phyloP scores from a whole-genome alignment of 129 eudicot genomes.

The Artemisia argyi region DNA sequence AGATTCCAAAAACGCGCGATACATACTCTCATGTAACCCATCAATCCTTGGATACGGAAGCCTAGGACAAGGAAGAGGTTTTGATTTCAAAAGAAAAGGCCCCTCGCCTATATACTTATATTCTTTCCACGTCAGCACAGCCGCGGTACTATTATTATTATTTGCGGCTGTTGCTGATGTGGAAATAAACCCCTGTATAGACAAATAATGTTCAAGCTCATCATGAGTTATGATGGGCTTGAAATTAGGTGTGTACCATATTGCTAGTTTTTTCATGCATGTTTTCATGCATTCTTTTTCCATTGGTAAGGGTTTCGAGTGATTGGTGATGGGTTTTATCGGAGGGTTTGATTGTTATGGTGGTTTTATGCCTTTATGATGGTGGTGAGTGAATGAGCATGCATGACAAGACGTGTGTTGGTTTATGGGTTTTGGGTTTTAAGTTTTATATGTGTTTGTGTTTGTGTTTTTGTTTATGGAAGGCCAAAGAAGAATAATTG shows the following conservation, averaged over 20 bases:
- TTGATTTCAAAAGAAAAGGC: not conserved
- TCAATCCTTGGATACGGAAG: constrained; percentile 55
- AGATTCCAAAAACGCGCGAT: constrained; percentile 37
- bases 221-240: constrained; percentile 47
- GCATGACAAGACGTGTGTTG: constrained; percentile 11
- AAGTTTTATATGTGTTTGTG: not conserved
- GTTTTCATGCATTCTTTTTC: constrained; percentile 33
- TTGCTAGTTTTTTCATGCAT: constrained; percentile 44
- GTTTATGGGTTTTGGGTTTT: not conserved
- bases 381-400: constrained; percentile 8
- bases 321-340: not conserved
- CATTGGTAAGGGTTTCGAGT: constrained; percentile 1
- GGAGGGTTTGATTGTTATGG: too few relatives aligned
- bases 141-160: too few relatives aligned
- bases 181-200: constrained; percentile 43
- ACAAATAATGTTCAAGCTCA: constrained; percentile 48
- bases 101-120: constrained; percentile 36
- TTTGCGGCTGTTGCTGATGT: constrained; percentile 2
- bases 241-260: constrained; percentile 56
- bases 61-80: constrained; percentile 43
- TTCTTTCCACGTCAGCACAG: constrained; percentile 36
- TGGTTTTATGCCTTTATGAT: too few relatives aligned
- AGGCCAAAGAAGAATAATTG: too few relatives aligned
- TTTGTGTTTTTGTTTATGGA: too few relatives aligned
- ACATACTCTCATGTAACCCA: constrained; percentile 47